A percentile compares a stretch with the other conserved stretches of the same genome.
phyloP scores from a whole-genome alignment of 1,139 yeast genomes.

The Candida glucosophila region DNA sequence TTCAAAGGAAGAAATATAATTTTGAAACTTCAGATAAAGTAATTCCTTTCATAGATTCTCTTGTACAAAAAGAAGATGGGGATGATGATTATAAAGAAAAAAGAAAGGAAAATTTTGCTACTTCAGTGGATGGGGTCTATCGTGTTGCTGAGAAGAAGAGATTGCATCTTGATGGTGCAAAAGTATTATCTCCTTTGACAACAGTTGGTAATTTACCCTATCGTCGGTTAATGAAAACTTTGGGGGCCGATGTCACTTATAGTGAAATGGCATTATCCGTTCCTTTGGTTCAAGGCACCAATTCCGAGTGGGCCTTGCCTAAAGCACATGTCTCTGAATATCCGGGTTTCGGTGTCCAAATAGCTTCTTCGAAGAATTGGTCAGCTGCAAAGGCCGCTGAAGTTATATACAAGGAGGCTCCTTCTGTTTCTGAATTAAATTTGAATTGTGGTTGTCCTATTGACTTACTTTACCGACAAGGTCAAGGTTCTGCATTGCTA shows the following conservation, averaged over 20 bases:
- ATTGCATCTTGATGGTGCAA: constrained; percentile 60
- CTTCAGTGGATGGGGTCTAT: constrained; percentile 70
- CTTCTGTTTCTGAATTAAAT: constrained; percentile 67
- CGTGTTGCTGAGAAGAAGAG: constrained; percentile 74
- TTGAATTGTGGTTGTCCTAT: constrained; percentile 97
- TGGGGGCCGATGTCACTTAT: constrained; percentile 91
- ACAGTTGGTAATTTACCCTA: constrained; percentile 96
- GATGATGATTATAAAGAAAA: constrained; percentile 22
- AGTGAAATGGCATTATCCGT: constrained; percentile 90
- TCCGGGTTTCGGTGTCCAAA: constrained; percentile 90
- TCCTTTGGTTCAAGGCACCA: constrained; percentile 82
- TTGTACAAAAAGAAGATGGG: constrained; percentile 29
- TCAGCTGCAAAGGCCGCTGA: constrained; percentile 91
- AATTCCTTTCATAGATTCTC: constrained; percentile 45
- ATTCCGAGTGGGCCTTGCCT: constrained; percentile 96
- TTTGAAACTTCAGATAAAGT: constrained; percentile 50
- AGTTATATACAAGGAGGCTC: constrained; percentile 49
- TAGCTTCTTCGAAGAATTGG: constrained; percentile 89
- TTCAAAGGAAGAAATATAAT: constrained; percentile 57
- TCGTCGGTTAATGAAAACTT: constrained; percentile 81
- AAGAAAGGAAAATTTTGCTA: constrained; percentile 22
- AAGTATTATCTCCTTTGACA: constrained; percentile 89
- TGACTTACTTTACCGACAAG: constrained; percentile 82
- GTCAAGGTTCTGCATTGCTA: constrained; percentile 91
- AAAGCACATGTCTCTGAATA: constrained; percentile 77